Percentiles rank a stretch among this genome's conserved stretches.
Evolutionary conservation across 2,329 filamentous ascomycete genomes (phyloP).

Genomic region (Westerdykella ornata): DNA sequence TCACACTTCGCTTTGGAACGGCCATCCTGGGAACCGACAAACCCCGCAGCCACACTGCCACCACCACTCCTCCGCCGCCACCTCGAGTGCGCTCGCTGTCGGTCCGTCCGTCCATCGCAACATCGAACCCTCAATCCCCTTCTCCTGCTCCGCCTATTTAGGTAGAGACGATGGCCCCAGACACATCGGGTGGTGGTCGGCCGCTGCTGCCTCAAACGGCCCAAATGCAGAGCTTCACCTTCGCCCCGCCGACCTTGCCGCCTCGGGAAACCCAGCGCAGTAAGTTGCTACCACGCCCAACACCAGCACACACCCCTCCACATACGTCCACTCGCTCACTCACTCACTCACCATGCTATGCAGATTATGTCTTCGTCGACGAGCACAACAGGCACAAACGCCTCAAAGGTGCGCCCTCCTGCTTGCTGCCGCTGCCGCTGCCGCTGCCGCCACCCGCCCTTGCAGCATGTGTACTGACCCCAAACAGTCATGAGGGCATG

Average conservation of each 20-base stretch:
- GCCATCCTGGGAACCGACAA: constrained; percentile 21
- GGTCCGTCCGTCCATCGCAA: neutral
- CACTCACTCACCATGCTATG: constrained; percentile 16
- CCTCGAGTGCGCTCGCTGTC: constrained; percentile 7
- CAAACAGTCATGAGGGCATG: constrained; percentile 85
- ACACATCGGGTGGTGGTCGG: constrained; percentile 53
- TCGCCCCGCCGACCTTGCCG: constrained; percentile 59
- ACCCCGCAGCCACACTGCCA: constrained; percentile 28
- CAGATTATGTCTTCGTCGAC: constrained; percentile 98
- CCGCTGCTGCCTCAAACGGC: constrained; percentile 60
- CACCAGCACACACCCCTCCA: neutral
- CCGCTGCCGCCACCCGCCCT: neutral
- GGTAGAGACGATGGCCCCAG: constrained; percentile 57
- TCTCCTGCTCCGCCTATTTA: neutral
- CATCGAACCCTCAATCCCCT: neutral
- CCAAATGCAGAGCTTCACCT: constrained; percentile 69
- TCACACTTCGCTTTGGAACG: constrained; percentile 7
- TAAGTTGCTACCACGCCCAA: constrained; percentile 44
- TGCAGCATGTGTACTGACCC: constrained; percentile 19
- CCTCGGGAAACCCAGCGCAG: constrained; percentile 77
- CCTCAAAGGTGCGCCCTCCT: constrained; percentile 64
- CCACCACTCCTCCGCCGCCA: constrained; percentile 5
- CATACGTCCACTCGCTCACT: neutral
- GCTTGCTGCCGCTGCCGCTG: constrained; percentile 3
- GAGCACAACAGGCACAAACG: constrained; percentile 98